Evolutionary conservation across 2,329 filamentous ascomycete species (phyloP).

Genomic region (Magnaporthiopsis rhizophila): DNA sequence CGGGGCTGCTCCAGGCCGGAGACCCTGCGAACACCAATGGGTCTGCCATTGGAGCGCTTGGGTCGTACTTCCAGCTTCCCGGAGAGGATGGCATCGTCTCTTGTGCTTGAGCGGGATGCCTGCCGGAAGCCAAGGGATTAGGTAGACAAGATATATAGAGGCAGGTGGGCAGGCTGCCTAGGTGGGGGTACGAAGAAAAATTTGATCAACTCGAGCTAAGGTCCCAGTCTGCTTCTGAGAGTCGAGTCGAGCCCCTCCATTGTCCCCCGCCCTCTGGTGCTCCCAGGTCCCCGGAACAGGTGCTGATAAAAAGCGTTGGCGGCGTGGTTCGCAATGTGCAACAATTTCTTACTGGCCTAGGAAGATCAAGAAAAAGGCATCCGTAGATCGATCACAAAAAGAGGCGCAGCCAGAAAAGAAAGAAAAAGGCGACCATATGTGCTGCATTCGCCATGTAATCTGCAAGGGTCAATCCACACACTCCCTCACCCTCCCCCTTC

Average conservation of each 20-base stretch:
- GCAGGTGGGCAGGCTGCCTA: background rate
- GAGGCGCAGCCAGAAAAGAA: background rate
- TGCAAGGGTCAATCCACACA: background rate
- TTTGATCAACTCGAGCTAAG: no score
- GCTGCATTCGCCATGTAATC: background rate
- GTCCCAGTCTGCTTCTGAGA: no score
- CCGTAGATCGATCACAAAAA: background rate
- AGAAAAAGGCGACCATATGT: background rate
- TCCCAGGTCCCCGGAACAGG: background rate
- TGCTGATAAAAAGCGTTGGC: background rate
- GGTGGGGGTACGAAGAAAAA: background rate
- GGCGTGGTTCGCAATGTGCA: background rate
- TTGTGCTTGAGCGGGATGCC: background rate
- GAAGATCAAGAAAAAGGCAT: background rate
- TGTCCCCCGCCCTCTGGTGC: background rate
- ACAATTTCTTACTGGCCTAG: background rate
- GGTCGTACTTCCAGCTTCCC: background rate
- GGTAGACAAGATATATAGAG: background rate
- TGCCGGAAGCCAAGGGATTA: background rate
- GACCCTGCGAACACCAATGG: background rate
- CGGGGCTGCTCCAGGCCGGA: background rate
- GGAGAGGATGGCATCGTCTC: background rate
- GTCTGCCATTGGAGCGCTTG: background rate
- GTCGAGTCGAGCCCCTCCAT: no score
- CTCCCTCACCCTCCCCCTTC: no score